Conservation (phyloP, 1,284 basidiomycete genomes). For the Cryptococcus sp. region DNA sequence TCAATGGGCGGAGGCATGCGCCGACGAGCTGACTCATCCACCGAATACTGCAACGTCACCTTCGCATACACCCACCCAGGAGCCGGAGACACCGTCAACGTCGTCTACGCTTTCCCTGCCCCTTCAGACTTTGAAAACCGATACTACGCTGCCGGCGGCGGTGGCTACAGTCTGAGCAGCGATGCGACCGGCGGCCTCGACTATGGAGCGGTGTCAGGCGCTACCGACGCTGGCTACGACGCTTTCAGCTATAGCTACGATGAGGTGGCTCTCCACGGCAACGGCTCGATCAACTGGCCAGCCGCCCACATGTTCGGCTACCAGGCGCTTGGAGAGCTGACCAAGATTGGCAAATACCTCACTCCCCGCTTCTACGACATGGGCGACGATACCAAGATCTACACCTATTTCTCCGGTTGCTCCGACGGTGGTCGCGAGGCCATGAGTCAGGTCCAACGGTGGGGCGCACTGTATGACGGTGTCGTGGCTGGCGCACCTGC, state of each 20-base stretch:
- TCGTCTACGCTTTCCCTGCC: slow-evolving; percentile 2
- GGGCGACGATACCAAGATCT: slow-evolving; percentile 9
- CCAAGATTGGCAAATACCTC: slow-evolving; percentile 15
- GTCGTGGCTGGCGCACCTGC: slow-evolving; percentile 45
- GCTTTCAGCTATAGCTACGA: slow-evolving; percentile 10
- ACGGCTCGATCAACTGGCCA: slow-evolving; percentile 14
- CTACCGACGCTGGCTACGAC: slow-evolving; percentile 16
- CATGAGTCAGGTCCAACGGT: slow-evolving; percentile 27
- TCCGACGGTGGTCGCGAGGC: slow-evolving; percentile 42
- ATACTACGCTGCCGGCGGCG: slow-evolving; percentile 2
- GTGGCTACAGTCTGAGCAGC: slow-evolving; percentile 1
- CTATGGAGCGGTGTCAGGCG: slow-evolving; percentile 15
- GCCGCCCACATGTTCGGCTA: slow-evolving; percentile 11
- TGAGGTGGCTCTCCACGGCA: slow-evolving; percentile 3
- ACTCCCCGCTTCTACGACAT: slow-evolving; percentile 13
- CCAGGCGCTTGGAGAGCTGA: slow-evolving; percentile 15
- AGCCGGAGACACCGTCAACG: neutral
- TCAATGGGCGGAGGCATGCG: too few relatives aligned
- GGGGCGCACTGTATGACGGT: slow-evolving; percentile 45
- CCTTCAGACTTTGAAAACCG: neutral
- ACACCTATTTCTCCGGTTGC: slow-evolving; percentile 28
- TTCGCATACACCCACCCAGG: slow-evolving; percentile 5
- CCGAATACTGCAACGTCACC: slow-evolving; percentile 7
- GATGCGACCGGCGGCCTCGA: slow-evolving; percentile 7
- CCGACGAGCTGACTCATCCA: neutral